phyloP scores from a whole-genome alignment of 495 filamentous ascomycete genomes.

The Talaromyces proteolyticus region DNA sequence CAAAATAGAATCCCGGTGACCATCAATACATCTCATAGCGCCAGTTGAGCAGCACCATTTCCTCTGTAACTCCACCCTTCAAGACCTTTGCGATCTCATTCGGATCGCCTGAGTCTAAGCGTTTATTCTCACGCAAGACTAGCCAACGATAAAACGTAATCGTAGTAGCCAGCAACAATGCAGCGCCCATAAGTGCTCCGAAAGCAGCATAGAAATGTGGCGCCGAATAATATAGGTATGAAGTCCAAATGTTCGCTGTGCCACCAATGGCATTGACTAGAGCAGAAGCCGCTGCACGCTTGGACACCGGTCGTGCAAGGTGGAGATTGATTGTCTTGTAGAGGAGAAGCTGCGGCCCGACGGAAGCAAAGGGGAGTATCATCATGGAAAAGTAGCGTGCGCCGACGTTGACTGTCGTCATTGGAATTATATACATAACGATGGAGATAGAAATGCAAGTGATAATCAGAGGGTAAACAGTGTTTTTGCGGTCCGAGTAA shows the following conservation, averaged over 20 bases:
- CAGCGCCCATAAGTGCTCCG: constrained; percentile 14
- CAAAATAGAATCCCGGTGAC: no score
- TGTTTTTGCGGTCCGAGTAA: constrained; percentile 73
- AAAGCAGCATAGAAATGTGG: neutral
- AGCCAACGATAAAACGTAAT: constrained; percentile 30
- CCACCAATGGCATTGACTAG: constrained; percentile 20
- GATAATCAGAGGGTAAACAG: constrained; percentile 72
- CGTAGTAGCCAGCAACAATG: constrained; percentile 21
- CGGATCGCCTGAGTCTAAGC: constrained; percentile 24
- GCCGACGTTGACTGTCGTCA: constrained; percentile 54
- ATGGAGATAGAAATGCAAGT: constrained; percentile 59
- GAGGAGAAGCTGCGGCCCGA: constrained; percentile 61
- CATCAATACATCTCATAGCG: constrained; percentile 37
- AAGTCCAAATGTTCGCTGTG: neutral
- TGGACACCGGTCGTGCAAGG: constrained; percentile 73
- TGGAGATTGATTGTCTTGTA: constrained; percentile 77
- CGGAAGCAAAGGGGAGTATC: constrained; percentile 59
- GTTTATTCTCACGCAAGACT: constrained; percentile 26
- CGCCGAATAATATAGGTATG: neutral
- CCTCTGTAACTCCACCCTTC: constrained; percentile 31
- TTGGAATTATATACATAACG: constrained; percentile 68
- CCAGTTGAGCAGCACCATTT: constrained; percentile 33
- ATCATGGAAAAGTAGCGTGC: constrained; percentile 80
- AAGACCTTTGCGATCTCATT: constrained; percentile 24
- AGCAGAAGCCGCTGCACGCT: constrained; percentile 35